phyloP scores from a whole-genome alignment of 495 filamentous ascomycete species.

The Trichoderma parareesei region DNA sequence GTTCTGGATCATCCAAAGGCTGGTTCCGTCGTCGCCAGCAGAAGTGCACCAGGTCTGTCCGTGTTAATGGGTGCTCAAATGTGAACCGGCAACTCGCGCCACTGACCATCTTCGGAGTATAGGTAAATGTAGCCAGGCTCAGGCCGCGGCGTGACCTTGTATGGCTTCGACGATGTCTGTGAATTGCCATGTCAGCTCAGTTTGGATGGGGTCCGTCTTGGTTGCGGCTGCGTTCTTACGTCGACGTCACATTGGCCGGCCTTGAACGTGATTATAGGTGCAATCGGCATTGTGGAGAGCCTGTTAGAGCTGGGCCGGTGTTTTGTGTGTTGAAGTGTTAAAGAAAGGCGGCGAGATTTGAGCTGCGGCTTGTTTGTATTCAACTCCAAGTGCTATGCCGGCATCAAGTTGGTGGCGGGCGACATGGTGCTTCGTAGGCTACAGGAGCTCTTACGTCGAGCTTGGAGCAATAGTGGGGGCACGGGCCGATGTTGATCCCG shows the following conservation, averaged over 20 bases:
- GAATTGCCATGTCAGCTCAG: slow-evolving; percentile 22
- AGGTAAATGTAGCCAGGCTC: slow-evolving; percentile 88
- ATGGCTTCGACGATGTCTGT: slow-evolving; percentile 51
- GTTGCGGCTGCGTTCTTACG: slow-evolving; percentile 48
- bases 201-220: background rate
- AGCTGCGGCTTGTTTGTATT: background rate
- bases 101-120: slow-evolving; percentile 78
- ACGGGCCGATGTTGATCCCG: slow-evolving; percentile 16
- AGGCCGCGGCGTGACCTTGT: slow-evolving; percentile 57
- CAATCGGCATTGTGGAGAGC: slow-evolving; percentile 56
- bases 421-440: slow-evolving; percentile 14
- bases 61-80: slow-evolving; percentile 6
- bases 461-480: slow-evolving; percentile 8
- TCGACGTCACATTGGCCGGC: slow-evolving; percentile 83
- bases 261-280: slow-evolving; percentile 92
- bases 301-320: background rate
- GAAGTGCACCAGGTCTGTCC: slow-evolving; percentile 76
- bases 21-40: slow-evolving; percentile 69
- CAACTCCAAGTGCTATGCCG: slow-evolving; percentile 17
- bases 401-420: slow-evolving; percentile 20
- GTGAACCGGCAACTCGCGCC: background rate
- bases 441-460: slow-evolving; percentile 12
- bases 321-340: background rate
- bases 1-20: slow-evolving; percentile 57
- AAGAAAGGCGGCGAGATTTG: background rate